A percentile compares a stretch with the other conserved stretches of the same genome.
Conservation (phyloP, 2,329 filamentous ascomycete species). For the Clonostachys sp. region DNA sequence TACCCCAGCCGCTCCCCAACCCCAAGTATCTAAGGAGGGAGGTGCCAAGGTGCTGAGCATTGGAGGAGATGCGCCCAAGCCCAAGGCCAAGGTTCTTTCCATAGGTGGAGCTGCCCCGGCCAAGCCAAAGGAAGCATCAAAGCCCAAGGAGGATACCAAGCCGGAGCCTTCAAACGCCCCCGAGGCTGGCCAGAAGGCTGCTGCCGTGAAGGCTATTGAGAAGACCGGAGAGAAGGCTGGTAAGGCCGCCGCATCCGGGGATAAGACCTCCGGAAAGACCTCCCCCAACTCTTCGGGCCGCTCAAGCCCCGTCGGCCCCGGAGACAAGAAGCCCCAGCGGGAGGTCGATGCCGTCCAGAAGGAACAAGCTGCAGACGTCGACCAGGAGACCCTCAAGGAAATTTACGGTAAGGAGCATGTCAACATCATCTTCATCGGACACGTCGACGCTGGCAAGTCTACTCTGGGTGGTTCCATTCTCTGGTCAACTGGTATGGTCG, state of each 20-base stretch:
- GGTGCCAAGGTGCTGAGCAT: conserved; percentile 66
- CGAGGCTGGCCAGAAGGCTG: conserved; percentile 77
- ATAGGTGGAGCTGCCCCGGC: conserved; percentile 27
- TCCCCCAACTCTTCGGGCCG: conserved; percentile 85
- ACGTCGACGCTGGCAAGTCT: conserved; percentile 97
- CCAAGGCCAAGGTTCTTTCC: conserved; percentile 42
- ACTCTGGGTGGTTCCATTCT: conserved; percentile 92
- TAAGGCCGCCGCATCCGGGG: conserved; percentile 31
- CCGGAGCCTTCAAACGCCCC: conserved; percentile 41
- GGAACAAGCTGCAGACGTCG: conserved; percentile 72
- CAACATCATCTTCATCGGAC: conserved; percentile 96
- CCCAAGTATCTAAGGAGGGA: conserved; percentile 45
- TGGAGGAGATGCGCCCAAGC: conserved; percentile 56
- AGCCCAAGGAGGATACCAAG: conserved; percentile 45
- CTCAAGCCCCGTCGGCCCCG: conserved; percentile 66
- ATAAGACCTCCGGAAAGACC: conserved; percentile 59
- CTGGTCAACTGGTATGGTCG: conserved; percentile 97
- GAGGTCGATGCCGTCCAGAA: conserved; percentile 81
- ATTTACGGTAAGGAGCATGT: conserved; percentile 92
- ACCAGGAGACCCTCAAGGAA: conserved; percentile 74
- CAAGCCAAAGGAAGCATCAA: conserved; percentile 27
- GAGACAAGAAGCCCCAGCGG: conserved; percentile 49
- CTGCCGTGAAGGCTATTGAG: conserved; percentile 84
- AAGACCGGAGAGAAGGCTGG: conserved; percentile 70
- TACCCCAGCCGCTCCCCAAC: conserved; percentile 32